phyloP scores from a whole-genome alignment of 352 stramenopile species.

The Globisporangium heterothallicum region DNA sequence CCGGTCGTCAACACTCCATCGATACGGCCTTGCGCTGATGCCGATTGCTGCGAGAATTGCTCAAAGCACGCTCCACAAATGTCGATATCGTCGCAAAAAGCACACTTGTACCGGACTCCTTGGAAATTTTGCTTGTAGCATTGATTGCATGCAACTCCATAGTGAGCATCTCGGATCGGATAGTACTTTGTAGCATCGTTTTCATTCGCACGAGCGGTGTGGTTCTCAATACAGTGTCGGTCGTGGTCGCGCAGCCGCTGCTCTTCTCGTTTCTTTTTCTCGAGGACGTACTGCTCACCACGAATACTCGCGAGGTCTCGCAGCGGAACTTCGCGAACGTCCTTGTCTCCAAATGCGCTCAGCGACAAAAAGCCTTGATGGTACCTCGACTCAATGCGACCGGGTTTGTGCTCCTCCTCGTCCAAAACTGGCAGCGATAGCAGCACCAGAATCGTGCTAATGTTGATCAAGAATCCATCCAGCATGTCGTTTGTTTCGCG shows the following conservation, averaged over 20 bases:
- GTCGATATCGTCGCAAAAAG: constrained; percentile 64
- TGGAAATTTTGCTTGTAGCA: constrained; percentile 56
- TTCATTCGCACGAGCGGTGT: constrained; percentile 14
- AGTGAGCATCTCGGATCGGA: constrained; percentile 42
- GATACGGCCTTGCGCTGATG: constrained; percentile 6
- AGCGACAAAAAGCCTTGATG: constrained; percentile 41
- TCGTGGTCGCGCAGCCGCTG: constrained; percentile 21
- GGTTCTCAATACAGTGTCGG: constrained; percentile 16
- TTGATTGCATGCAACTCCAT: constrained; percentile 66
- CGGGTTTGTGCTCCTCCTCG: constrained; percentile 16
- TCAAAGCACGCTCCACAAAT: constrained; percentile 61
- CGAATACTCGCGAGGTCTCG: constrained; percentile 8
- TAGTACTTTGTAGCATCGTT: constrained; percentile 30
- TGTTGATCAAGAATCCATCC: constrained; percentile 68
- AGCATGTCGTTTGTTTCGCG: constrained; percentile 44
- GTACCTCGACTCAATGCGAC: constrained; percentile 42
- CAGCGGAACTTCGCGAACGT: constrained; percentile 15
- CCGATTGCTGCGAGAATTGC: constrained; percentile 25
- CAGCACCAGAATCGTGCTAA: constrained; percentile 43
- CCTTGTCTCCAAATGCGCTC: constrained; percentile 35
- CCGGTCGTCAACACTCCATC: constrained; percentile 9
- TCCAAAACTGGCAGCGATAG: constrained; percentile 32
- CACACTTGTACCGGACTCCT: constrained; percentile 65
- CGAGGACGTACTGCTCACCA: constrained; percentile 9
- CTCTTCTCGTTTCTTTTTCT: constrained; percentile 13